Evolutionary conservation across 2,329 filamentous ascomycete species (phyloP).

Genomic region (Ophiostoma novo-ulmi): DNA sequence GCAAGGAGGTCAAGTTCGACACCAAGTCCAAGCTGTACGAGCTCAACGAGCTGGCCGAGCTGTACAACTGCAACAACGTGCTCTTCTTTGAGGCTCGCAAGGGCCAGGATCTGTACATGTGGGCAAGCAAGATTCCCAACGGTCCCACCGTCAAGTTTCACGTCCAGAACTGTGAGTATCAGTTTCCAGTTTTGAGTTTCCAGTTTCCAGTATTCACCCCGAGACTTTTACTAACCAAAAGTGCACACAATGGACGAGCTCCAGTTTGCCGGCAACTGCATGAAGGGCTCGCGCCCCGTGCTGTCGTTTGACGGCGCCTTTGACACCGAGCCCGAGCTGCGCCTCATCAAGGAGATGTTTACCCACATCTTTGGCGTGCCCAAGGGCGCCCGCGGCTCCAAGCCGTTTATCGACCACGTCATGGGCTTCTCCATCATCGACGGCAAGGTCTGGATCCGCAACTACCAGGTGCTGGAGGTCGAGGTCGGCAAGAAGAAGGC

Average conservation of each 20-base stretch:
- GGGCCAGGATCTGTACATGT: slow-evolving; percentile 88
- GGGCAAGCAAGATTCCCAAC: slow-evolving; percentile 87
- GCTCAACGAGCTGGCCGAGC: slow-evolving; percentile 67
- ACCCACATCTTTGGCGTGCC: slow-evolving; percentile 89
- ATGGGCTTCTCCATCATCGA: slow-evolving; percentile 88
- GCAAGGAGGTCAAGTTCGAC: slow-evolving; percentile 95
- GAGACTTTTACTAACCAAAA: slow-evolving; percentile 32
- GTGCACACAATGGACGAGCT: slow-evolving; percentile 96
- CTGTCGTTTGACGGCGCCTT: slow-evolving; percentile 89
- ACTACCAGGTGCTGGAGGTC: slow-evolving; percentile 87
- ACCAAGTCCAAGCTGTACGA: slow-evolving; percentile 83
- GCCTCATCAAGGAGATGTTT: slow-evolving; percentile 83
- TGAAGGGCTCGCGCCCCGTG: slow-evolving; percentile 86
- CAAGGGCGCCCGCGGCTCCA: slow-evolving; percentile 78
- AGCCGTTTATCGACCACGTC: slow-evolving; percentile 94
- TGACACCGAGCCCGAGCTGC: slow-evolving; percentile 72
- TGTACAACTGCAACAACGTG: slow-evolving; percentile 84
- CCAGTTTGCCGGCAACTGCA: slow-evolving; percentile 92
- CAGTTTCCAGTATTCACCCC: background rate
- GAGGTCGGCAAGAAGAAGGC: slow-evolving; percentile 51
- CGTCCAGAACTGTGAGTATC: slow-evolving; percentile 62
- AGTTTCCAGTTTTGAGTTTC: background rate
- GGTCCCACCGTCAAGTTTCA: slow-evolving; percentile 61
- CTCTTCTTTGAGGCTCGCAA: slow-evolving; percentile 95
- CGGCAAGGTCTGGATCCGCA: slow-evolving; percentile 91